phyloP scores from a whole-genome alignment of 2,329 filamentous ascomycete genomes.

The Ceratocystis ficicola region DNA sequence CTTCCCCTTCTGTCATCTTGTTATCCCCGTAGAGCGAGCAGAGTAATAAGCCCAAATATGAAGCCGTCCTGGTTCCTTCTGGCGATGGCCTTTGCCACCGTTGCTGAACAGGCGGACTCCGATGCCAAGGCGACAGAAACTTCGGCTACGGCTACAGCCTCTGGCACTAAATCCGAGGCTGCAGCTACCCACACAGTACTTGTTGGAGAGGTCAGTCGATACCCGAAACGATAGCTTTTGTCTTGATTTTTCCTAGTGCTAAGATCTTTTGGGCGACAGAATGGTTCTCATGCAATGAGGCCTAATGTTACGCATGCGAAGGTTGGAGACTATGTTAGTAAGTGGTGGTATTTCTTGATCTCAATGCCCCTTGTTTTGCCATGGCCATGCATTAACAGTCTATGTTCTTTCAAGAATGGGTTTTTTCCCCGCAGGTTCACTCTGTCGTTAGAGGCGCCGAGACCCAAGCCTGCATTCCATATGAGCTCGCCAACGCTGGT shows the following conservation, averaged over 20 bases:
- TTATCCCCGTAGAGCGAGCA: not conserved
- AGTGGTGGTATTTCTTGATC: slow-evolving; percentile 19
- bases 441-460: slow-evolving; percentile 51
- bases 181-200: slow-evolving; percentile 22
- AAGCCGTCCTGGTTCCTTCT: not conserved
- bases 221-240: not conserved
- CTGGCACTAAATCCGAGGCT: not conserved
- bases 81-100: not conserved
- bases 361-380: not conserved
- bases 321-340: slow-evolving; percentile 39
- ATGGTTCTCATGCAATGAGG: slow-evolving; percentile 28
- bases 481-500: slow-evolving; percentile 39
- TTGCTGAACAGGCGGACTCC: not conserved
- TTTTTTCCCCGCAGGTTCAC: slow-evolving; percentile 52
- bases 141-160: slow-evolving; percentile 20
- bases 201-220: slow-evolving; percentile 22
- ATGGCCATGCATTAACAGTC: not conserved
- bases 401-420: slow-evolving; percentile 34
- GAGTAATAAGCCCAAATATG: not conserved
- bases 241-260: not conserved
- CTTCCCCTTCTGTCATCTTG: not conserved
- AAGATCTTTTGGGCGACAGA: slow-evolving; percentile 19
- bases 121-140: not conserved
- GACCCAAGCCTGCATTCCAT: slow-evolving; percentile 50
- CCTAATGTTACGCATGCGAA: slow-evolving; percentile 28